These are phyloP conservation scores for Arthrinium phaeospermum DNA, from an alignment of 2,329 filamentous ascomycete species.

Conservation along the genomic window DNA sequence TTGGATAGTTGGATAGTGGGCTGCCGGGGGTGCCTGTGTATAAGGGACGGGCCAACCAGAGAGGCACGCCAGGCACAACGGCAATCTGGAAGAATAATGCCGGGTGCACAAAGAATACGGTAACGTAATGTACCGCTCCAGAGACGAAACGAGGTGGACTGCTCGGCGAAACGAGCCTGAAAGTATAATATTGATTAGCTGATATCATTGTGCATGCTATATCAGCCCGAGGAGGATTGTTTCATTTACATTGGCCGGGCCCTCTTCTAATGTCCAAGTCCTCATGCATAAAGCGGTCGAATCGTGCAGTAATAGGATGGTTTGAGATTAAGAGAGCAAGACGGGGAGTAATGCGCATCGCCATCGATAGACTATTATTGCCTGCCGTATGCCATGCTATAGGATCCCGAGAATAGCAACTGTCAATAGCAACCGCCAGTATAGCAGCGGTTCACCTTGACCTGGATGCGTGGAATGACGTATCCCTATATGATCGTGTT, in stretches of 20 bases:
- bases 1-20: neutral
- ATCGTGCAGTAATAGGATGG: neutral
- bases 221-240: neutral
- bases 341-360: neutral
- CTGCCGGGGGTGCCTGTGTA: neutral
- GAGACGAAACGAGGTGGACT: constrained; percentile 10
- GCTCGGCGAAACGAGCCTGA: constrained; percentile 7
- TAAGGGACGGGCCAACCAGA: constrained; percentile 6
- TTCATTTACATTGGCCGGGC: constrained; percentile 12
- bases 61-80: neutral
- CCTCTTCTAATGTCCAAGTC: neutral
- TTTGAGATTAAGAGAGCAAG: neutral
- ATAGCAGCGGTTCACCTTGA: neutral
- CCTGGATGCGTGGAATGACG: neutral
- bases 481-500: neutral
- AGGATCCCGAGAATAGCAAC: neutral
- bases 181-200: constrained; percentile 2
- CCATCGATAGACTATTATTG: neutral
- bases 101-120: constrained; percentile 9
- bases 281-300: constrained; percentile 10
- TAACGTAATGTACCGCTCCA: neutral
- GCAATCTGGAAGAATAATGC: neutral
- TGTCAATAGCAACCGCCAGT: neutral
- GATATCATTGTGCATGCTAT: constrained; percentile 1
- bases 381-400: neutral